These are phyloP conservation scores for Chaetomidium leptoderma DNA, from an alignment of 495 filamentous ascomycete species.

Conservation along the genomic window DNA sequence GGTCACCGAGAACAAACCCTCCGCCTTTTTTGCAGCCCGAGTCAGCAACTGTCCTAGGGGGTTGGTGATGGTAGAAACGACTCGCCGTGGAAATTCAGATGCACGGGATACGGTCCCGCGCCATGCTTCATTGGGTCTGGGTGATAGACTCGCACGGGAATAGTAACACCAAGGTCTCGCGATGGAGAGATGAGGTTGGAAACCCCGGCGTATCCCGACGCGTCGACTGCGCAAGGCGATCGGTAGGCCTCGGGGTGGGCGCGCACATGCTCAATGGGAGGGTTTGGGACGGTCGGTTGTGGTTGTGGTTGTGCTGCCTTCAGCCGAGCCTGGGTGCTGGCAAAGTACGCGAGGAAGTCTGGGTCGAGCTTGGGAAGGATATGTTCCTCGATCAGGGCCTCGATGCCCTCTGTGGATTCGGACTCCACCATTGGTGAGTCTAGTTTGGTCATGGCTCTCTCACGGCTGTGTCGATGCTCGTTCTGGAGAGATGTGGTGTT, in stretches of 20 bases:
- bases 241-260: slow-evolving; percentile 37
- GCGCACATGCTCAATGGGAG: slow-evolving; percentile 42
- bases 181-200: slow-evolving; percentile 36
- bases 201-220: slow-evolving; percentile 35
- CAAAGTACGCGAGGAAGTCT: slow-evolving; percentile 24
- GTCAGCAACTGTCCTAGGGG: not conserved
- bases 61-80: not conserved
- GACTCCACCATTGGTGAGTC: no score
- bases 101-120: slow-evolving; percentile 43
- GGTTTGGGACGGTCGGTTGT: slow-evolving; percentile 32
- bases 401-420: no score
- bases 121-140: slow-evolving; percentile 36
- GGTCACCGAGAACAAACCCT: slow-evolving; percentile 48
- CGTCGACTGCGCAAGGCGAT: slow-evolving; percentile 34
- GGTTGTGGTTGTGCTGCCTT: slow-evolving; percentile 14
- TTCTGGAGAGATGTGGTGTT: no score
- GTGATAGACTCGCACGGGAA: slow-evolving; percentile 44
- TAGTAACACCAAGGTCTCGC: slow-evolving; percentile 38
- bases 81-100: slow-evolving; percentile 47
- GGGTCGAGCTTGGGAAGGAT: slow-evolving; percentile 28
- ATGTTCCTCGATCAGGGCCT: slow-evolving; percentile 24
- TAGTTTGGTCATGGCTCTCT: not conserved
- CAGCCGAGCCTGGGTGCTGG: slow-evolving; percentile 2
- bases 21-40: slow-evolving; percentile 12
- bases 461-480: no score